Evolutionary conservation across 1,284 basidiomycete species (phyloP), one percentile per base, ranked within the genome.

Genomic region (Takashimella koratensis): DNA sequence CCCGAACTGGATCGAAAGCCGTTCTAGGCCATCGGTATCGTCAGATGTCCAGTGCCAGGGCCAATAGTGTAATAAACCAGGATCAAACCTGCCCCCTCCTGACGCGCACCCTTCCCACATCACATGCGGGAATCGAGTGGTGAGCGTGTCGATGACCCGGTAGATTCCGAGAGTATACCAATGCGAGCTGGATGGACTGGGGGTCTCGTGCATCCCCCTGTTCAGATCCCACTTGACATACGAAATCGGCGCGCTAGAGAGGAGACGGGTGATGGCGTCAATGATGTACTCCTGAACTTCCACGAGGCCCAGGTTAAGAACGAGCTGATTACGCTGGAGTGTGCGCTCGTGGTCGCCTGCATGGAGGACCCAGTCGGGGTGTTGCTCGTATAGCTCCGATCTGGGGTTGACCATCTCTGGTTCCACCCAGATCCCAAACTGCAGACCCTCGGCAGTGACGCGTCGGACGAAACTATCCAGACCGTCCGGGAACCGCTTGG

Each of bases 171-270:
- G 59, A n/a, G 66, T 61, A 54, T 71, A 71, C 13, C 39, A 12
- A 49, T 68, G 64, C 8, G 59, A 53, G 2, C 58, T 57, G 22
- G 55, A 49, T 0, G 65, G 64, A 4, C 49, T 30, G n/a, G 62
- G 52, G 27, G 65, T 46, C 55, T 71, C 68, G 61, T 66, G 64
- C 56, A 71, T 71, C 6, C 54, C 64, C 26, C 68, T 54, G 47
- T 71, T 68, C 53, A 60, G 62, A 54, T 71, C 68, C 68, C 68
- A 71, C 47, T 71, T 71, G 54, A 71, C 57, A 36, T 65, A 71
- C 5, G 46, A n/a, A n/a, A 71, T 63, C 19, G 60, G 45, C 16
- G 62, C 63, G 6, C 49, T 52, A 22, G 50, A 42, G 19, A 71
- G 57, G 3, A 71, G 22, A 8, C 42, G 30, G 25, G 43, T 40